Conservation (phyloP, 2,329 filamentous ascomycete genomes). For the Diplodia intermedia region DNA sequence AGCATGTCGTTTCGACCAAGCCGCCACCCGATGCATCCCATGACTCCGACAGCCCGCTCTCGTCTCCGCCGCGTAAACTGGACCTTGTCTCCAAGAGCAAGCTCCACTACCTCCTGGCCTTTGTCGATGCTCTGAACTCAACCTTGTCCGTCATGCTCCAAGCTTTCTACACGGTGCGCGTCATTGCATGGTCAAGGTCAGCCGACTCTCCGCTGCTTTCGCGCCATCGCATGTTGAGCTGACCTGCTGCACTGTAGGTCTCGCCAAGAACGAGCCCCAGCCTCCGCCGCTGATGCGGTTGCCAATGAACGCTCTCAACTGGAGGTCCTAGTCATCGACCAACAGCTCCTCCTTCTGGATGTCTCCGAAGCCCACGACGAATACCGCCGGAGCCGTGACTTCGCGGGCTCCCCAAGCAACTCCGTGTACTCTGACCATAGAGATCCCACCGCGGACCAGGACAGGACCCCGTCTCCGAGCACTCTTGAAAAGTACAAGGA, state of each 20-base stretch:
- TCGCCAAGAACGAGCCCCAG: conserved; percentile 24
- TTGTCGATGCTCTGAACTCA: conserved; percentile 45
- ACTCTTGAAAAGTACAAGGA: conserved; percentile 29
- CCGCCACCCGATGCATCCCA: conserved; percentile 13
- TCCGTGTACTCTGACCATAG: conserved; percentile 25
- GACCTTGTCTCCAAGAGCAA: conserved; percentile 36
- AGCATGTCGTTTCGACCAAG: conserved; percentile 37
- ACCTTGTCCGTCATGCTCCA: conserved; percentile 50
- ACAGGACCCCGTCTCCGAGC: conserved; percentile 11
- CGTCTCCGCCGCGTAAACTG: conserved; percentile 32
- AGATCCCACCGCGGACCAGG: conserved; percentile 7
- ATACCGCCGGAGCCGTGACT: conserved; percentile 26
- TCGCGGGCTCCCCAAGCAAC: conserved; percentile 17
- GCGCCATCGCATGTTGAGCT: not conserved
- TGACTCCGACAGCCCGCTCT: conserved; percentile 22
- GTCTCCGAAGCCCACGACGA: conserved; percentile 29
- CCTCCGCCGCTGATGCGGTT: conserved; percentile 41
- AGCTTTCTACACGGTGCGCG: conserved; percentile 48
- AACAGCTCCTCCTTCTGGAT: conserved; percentile 46
- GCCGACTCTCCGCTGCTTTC: conserved; percentile 23
- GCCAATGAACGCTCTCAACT: conserved; percentile 47
- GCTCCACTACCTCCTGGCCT: conserved; percentile 44
- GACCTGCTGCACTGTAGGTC: conserved; percentile 23
- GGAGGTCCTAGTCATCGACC: conserved; percentile 48
- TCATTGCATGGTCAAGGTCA: conserved; percentile 49